These are phyloP conservation scores for Coemansia sp. DNA, from an alignment of 192 early-diverging fungal genomes.

Conservation along the genomic window DNA sequence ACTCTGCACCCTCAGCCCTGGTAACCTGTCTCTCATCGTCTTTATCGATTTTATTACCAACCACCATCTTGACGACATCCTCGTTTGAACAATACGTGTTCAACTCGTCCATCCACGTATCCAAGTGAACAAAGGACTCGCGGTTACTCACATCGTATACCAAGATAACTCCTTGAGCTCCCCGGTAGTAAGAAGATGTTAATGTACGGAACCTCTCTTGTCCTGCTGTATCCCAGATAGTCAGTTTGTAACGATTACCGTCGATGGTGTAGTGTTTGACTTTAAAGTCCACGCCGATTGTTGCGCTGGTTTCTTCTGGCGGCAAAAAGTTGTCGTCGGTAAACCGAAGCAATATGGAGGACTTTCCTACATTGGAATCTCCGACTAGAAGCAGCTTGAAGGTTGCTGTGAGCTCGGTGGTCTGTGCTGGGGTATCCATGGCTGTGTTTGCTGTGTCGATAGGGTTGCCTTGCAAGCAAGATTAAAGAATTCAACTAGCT, in stretches of 20 bases:
- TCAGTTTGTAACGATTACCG: slow-evolving; percentile 88
- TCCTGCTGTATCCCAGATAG: slow-evolving; percentile 98
- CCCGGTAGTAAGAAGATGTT: slow-evolving; percentile 96
- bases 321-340: slow-evolving; percentile 92
- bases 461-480: no score
- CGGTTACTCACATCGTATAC: slow-evolving; percentile 97
- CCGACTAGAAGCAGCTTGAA: slow-evolving; percentile 96
- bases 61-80: slow-evolving; percentile 95
- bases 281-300: slow-evolving; percentile 97
- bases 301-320: slow-evolving; percentile 88
- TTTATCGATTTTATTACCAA: slow-evolving; percentile 98
- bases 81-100: slow-evolving; percentile 83
- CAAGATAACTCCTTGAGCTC: slow-evolving; percentile 96
- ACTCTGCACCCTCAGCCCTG: slow-evolving; percentile 85
- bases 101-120: slow-evolving; percentile 94
- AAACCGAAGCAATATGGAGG: slow-evolving; percentile 86
- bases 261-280: slow-evolving; percentile 86
- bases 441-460: background rate
- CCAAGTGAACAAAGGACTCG: slow-evolving; percentile 87
- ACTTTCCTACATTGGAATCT: slow-evolving; percentile 94
- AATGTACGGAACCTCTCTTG: slow-evolving; percentile 98
- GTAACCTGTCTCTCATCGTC: slow-evolving; percentile 66
- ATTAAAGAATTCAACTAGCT: no score
- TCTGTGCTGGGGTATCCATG: slow-evolving; percentile 3
- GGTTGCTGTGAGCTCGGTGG: slow-evolving; percentile 64